Conservation (phyloP, 2,329 filamentous ascomycete genomes). For the Alternaria atra region DNA sequence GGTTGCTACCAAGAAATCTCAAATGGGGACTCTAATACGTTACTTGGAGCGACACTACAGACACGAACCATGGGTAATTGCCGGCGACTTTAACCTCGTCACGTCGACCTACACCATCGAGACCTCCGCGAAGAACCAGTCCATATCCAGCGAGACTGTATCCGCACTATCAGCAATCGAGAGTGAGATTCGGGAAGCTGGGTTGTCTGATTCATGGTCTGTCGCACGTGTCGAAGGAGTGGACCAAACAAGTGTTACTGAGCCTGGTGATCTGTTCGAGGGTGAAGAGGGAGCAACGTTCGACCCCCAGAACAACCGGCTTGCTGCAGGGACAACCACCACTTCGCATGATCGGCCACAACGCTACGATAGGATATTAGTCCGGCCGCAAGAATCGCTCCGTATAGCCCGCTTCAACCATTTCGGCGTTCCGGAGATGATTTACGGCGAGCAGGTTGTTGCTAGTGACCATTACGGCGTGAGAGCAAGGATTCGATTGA, state of each 20-base stretch:
- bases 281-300: conserved; percentile 73
- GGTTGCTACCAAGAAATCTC: conserved; percentile 64
- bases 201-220: conserved; percentile 64
- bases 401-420: conserved; percentile 62
- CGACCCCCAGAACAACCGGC: conserved; percentile 65
- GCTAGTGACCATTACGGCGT: conserved; percentile 66
- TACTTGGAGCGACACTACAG: conserved; percentile 57
- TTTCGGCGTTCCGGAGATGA: conserved; percentile 61
- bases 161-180: conserved; percentile 59
- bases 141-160: conserved; percentile 62
- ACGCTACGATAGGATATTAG: conserved; percentile 70
- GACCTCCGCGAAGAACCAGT: conserved; percentile 61
- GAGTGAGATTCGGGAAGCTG: conserved; percentile 54
- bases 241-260: conserved; percentile 47
- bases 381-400: conserved; percentile 56
- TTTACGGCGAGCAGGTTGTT: conserved; percentile 24
- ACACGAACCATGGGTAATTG: conserved; percentile 63
- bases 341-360: conserved; percentile 69
- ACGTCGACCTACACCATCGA: conserved; percentile 67
- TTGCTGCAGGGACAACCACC: conserved; percentile 64
- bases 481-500: conserved; percentile 43
- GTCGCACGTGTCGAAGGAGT: conserved; percentile 56
- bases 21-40: conserved; percentile 62
- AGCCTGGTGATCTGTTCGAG: conserved; percentile 54
- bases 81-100: conserved; percentile 71